Evolutionary conservation across 2,329 filamentous ascomycete species (phyloP).

Genomic region (Apiospora hydei): DNA sequence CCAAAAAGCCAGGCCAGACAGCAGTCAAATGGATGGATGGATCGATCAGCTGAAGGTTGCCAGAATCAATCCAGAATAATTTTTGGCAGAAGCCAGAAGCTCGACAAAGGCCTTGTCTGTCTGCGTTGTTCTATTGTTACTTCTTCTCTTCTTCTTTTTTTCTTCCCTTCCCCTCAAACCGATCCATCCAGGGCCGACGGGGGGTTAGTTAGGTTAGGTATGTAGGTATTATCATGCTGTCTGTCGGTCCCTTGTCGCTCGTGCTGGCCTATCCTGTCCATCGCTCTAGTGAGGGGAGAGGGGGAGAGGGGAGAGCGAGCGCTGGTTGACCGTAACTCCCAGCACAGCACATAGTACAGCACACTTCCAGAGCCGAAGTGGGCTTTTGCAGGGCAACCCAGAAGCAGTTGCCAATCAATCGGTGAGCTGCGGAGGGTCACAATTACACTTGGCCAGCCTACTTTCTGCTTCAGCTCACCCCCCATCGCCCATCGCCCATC

Average conservation of each 20-base stretch:
- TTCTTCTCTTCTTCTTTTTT: background rate
- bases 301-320: background rate
- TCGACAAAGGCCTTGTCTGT: conserved; percentile 18
- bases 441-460: conserved; percentile 20
- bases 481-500: conserved; percentile 6
- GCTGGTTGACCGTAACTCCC: conserved; percentile 20
- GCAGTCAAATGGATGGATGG: background rate
- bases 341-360: conserved; percentile 19
- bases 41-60: background rate
- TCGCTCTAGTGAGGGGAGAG: background rate
- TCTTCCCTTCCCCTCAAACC: conserved; percentile 5
- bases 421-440: conserved; percentile 17
- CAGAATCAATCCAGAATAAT: background rate
- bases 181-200: conserved; percentile 8
- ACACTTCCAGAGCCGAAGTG: conserved; percentile 9
- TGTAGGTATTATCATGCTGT: conserved; percentile 3
- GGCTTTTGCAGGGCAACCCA: conserved; percentile 18
- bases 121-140: conserved; percentile 8
- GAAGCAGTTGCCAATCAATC: conserved; percentile 4
- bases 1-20: background rate
- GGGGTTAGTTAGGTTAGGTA: background rate
- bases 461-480: conserved; percentile 6
- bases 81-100: background rate
- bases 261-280: background rate
- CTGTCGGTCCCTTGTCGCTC: background rate